Evolutionary conservation across 495 filamentous ascomycete species (phyloP), one percentile per base, ranked within the genome.

Genomic region (Hypomontagnella monticulosa): DNA sequence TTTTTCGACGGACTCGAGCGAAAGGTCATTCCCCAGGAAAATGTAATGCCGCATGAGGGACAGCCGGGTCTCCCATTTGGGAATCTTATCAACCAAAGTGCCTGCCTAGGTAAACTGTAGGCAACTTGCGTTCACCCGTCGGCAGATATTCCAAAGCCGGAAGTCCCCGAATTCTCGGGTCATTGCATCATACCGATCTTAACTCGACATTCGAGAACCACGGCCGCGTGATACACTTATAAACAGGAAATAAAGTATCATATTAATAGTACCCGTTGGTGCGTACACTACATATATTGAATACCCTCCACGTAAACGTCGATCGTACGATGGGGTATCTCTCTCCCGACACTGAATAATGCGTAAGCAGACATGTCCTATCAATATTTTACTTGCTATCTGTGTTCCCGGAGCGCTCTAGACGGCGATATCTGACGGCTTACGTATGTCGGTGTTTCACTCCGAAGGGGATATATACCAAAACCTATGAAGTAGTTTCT

Each of bases 241-340:
- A 27, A 27, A 6, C 6, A 27, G 23, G 6, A 27, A 3, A 27
- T 27, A 27, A 6, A 27, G 23, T 27, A 27, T 27, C 6, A 27
- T 27, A 27, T 27, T 27, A 27, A 27, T 27, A 27, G 23, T 3
- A 27, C 6, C 23, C 23, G 23, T 27, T 27, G 23, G 23, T 27
- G 23, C 23, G 23, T 27, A 27, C 23, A 27, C 23, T 27, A 27
- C 23, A 27, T 27, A 27, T 27, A 27, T 27, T 27, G 23, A 27
- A 27, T 27, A 27, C 23, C 23, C 23, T 27, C 23, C 23, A 27
- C 2, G 3, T 27, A 27, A 3, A 27, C 3, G 23, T 6, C 23
- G 23, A 27, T 54, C 58, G 18, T 61, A 61, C 12, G 51, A 43
- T 20, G 4, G 6, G 23, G n/a, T 32, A 54, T 54, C n/a, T n/a